phyloP scores from a whole-genome alignment of 1,139 yeast genomes.

The Saccharomyces hybrid region DNA sequence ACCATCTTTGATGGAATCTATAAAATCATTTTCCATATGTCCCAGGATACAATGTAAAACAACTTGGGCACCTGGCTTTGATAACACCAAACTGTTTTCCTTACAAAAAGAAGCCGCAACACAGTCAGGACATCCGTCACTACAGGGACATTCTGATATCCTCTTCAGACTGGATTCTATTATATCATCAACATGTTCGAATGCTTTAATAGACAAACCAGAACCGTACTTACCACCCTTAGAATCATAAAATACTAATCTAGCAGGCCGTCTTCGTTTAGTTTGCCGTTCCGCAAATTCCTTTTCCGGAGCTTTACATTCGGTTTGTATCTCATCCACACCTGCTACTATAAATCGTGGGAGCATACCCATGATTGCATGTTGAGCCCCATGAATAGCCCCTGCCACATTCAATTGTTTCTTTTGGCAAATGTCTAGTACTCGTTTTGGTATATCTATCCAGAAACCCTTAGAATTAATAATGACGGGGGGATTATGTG shows the following conservation, averaged over 20 bases:
- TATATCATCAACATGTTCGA: slow-evolving; percentile 64
- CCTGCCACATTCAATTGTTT: slow-evolving; percentile 70
- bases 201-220: slow-evolving; percentile 73
- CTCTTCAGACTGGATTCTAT: slow-evolving; percentile 52
- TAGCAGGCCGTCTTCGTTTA: slow-evolving; percentile 68
- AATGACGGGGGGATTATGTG: slow-evolving; percentile 75
- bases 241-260: slow-evolving; percentile 76
- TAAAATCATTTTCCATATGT: slow-evolving; percentile 36
- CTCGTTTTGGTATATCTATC: slow-evolving; percentile 70
- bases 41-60: slow-evolving; percentile 50
- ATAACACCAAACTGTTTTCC: slow-evolving; percentile 73
- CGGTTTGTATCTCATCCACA: slow-evolving; percentile 73
- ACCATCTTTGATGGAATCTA: slow-evolving; percentile 55
- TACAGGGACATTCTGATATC: slow-evolving; percentile 63
- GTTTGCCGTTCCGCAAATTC: slow-evolving; percentile 75
- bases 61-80: slow-evolving; percentile 80
- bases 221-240: slow-evolving; percentile 73
- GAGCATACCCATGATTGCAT: slow-evolving; percentile 69
- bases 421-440: slow-evolving; percentile 48
- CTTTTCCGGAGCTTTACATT: slow-evolving; percentile 94
- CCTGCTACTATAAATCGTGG: slow-evolving; percentile 62
- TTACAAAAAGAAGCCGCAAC: slow-evolving; percentile 65
- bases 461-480: slow-evolving; percentile 75
- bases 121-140: slow-evolving; percentile 86
- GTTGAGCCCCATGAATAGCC: slow-evolving; percentile 96